phyloP scores from a whole-genome alignment of 2,329 filamentous ascomycete genomes.

The Cytospora schulzeri region DNA sequence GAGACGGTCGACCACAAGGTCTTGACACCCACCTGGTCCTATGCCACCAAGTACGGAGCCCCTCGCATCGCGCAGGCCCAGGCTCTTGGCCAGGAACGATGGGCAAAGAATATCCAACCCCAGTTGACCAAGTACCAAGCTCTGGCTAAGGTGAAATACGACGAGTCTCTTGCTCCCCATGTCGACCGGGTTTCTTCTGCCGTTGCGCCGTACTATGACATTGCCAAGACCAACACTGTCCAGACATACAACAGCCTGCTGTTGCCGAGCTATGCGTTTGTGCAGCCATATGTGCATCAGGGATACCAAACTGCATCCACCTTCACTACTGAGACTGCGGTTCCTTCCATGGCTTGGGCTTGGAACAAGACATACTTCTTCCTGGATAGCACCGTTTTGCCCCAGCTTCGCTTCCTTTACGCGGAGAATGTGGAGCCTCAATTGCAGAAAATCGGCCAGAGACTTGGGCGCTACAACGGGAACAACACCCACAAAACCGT shows the following conservation, averaged over 20 bases:
- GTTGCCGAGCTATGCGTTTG: slow-evolving; percentile 73
- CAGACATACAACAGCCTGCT: slow-evolving; percentile 73
- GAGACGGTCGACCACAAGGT: slow-evolving; percentile 61
- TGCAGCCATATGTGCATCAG: slow-evolving; percentile 72
- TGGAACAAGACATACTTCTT: slow-evolving; percentile 72
- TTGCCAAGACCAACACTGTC: slow-evolving; percentile 62
- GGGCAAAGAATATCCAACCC: slow-evolving; percentile 78
- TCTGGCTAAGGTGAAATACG: slow-evolving; percentile 67
- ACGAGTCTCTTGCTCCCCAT: slow-evolving; percentile 71
- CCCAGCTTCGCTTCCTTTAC: slow-evolving; percentile 78
- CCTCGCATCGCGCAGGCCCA: slow-evolving; percentile 71
- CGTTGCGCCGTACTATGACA: slow-evolving; percentile 72
- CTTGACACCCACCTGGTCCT: slow-evolving; percentile 67
- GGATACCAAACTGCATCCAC: slow-evolving; percentile 67
- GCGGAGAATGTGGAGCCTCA: slow-evolving; percentile 94
- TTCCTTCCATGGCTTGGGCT: slow-evolving; percentile 72
- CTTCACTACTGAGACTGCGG: slow-evolving; percentile 68
- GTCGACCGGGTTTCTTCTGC: slow-evolving; percentile 62
- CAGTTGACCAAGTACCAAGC: slow-evolving; percentile 67
- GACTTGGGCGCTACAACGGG: slow-evolving; percentile 75
- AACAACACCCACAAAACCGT: slow-evolving; percentile 37
- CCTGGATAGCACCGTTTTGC: slow-evolving; percentile 77
- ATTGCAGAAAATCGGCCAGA: slow-evolving; percentile 86
- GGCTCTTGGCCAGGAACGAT: slow-evolving; percentile 69
- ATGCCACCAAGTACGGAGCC: slow-evolving; percentile 73